Base-by-base conservation (phyloP, 805 yeast species). In the Suhomyces emberorum region DNA sequence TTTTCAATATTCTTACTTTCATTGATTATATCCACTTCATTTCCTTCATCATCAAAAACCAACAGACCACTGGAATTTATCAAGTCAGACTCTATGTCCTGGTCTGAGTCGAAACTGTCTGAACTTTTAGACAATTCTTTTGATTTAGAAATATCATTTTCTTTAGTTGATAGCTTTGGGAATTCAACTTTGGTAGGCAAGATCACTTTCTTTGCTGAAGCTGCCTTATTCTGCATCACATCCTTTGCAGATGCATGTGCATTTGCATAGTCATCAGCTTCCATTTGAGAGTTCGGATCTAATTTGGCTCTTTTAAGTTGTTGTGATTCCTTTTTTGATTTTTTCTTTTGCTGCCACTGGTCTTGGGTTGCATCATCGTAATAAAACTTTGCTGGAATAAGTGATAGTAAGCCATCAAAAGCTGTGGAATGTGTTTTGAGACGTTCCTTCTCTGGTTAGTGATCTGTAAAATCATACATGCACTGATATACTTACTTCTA, bases 301-400 rank as follows among this genome's bases (percentile, higher is more conserved):
- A 89, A 70, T 58, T 88, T 89, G 38, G 77, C 76, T 46, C 76
- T 67, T 55, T 83, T 84, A 44, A 76, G 79, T 35, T 65, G 70
- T 46, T 70, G 76, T 15, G 70, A 60, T 47, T 86, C 88, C 36
- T 72, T 77, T 49, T 83, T 84, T 20, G 78, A 61, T 61, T 81
- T 76, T 67, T 88, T 87, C 65, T 80, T 85, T 49, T 81, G 83
- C 49, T 82, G 81, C 97, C 97, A 89, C 62, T 91, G 97, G 35
- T 82, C 81, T 50, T 83, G 80, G 2, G 91, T 82, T 40, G 86
- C 91, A 26, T 85, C 96, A 58, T 89, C 96, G 57, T 86, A 88
- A 58, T 91, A 91, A 54, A 83, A 88, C 55, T 88, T 88, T 3
- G 97, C 95, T 3, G 98, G 97, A 40, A 91, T 89, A 59, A 91